Percentiles rank a stretch among this genome's conserved stretches.
Evolutionary conservation across 192 early-diverging fungal species (phyloP).

Genomic region (Coemansia sp.): DNA sequence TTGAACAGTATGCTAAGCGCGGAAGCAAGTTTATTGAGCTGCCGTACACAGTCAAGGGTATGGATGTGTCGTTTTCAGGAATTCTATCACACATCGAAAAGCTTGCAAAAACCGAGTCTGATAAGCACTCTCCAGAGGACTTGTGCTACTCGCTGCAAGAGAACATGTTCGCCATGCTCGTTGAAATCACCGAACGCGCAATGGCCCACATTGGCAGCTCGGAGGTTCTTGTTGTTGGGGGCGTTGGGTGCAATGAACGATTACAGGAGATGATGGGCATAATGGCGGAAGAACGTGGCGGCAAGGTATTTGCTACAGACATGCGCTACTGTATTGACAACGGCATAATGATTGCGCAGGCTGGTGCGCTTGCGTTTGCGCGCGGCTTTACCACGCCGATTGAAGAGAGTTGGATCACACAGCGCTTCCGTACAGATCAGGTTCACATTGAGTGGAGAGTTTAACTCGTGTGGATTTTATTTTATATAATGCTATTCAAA

Average conservation of each 20-base stretch:
- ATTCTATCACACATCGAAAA: conserved; percentile 90
- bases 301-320: conserved; percentile 92
- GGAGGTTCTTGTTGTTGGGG: conserved; percentile 95
- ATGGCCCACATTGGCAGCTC: conserved; percentile 95
- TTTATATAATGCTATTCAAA: neutral
- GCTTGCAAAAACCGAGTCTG: conserved; percentile 62
- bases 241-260: conserved; percentile 93
- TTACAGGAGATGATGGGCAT: conserved; percentile 97
- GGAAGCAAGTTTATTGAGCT: conserved; percentile 85
- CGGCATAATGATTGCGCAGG: conserved; percentile 99
- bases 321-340: conserved; percentile 98
- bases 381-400: conserved; percentile 81
- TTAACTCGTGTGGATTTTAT: conserved; percentile 12
- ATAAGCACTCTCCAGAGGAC: conserved; percentile 73
- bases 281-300: conserved; percentile 88
- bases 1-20: conserved; percentile 93
- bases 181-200: conserved; percentile 98
- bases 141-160: conserved; percentile 98
- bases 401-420: conserved; percentile 88
- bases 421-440: conserved; percentile 88
- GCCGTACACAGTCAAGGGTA: conserved; percentile 97
- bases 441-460: conserved; percentile 80
- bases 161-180: conserved; percentile 97
- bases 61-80: conserved; percentile 98
- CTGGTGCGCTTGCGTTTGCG: conserved; percentile 82